Evolutionary conservation across 1,284 basidiomycete genomes (phyloP), one percentile per base, ranked within the genome.

Genomic region (Rhodotorula sp.): DNA sequence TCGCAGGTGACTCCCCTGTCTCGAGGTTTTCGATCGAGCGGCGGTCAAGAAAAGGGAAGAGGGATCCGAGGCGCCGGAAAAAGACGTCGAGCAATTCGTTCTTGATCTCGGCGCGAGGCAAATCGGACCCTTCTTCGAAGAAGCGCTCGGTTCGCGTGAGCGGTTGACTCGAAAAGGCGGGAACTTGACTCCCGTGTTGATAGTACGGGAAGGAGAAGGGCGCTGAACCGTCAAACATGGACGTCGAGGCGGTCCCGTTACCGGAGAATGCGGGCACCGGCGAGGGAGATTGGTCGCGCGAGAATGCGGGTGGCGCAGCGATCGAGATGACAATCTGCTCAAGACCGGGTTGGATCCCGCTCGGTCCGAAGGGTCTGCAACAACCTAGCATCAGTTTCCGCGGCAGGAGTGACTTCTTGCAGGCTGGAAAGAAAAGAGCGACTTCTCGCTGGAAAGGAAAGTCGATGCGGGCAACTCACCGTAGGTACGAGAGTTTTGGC

Each of bases 61-160:
- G 62, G 4, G 48, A 64, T 18, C 62, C 62, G 29, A 64, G 18
- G 10, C 46, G 30, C 12, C 14, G 10, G 45, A 64, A 64, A 29
- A 64, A 64, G 53, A 64, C 42, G 54, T 49, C 26, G 45, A 53
- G 37, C 6, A 64, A 45, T 29, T 56, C 44, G 12, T 30, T 44
- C 29, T 53, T 55, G 33, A 64, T 42, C 18, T 64, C 54, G 10
- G 6, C 17, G 20, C 48, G 46, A 4, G 62, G 62, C 22, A 64
- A 4, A 45, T 64, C 62, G 54, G 48, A 46, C 18, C 62, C 62
- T 26, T 64, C 62, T 6, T 64, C 62, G 30, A 64, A 64, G 62
- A 64, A 51, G 18, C 60, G 60, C 24, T 62, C 49, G n/a, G n/a
- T 49, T 5, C 60, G 60, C 22, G 60, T 20, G 18, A 30, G 29